Evolutionary conservation across 2,329 filamentous ascomycete genomes (phyloP).

Genomic region (Metarhizium sp.): DNA sequence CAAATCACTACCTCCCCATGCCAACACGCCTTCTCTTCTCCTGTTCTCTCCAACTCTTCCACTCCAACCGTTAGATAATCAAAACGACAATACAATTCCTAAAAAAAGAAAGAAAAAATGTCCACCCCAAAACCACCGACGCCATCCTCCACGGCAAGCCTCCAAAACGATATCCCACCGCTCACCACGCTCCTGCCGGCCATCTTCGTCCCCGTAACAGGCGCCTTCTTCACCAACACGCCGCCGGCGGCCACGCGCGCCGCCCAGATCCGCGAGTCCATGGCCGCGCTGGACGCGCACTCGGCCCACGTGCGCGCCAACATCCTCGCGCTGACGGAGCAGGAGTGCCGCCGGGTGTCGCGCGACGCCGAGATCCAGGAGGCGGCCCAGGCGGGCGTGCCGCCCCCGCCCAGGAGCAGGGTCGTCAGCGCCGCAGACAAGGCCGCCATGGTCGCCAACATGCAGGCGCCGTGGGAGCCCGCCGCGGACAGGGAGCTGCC

Average conservation of each 20-base stretch:
- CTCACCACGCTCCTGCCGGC: constrained; percentile 16
- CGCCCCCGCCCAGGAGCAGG: neutral
- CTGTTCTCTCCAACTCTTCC: too few species aligned
- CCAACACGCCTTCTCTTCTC: too few species aligned
- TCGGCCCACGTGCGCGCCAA: constrained; percentile 18
- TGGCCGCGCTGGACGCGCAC: constrained; percentile 17
- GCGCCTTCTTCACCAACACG: constrained; percentile 12
- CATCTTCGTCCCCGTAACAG: constrained; percentile 25
- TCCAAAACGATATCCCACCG: constrained; percentile 4
- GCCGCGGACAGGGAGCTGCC: neutral
- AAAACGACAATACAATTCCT: too few species aligned
- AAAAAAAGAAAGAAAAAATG: neutral
- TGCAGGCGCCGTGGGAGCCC: constrained; percentile 13
- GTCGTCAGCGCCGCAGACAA: constrained; percentile 1
- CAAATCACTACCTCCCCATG: too few species aligned
- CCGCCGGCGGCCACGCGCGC: constrained; percentile 8
- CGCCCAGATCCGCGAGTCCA: constrained; percentile 11
- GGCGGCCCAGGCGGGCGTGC: neutral
- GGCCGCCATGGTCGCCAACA: constrained; percentile 20
- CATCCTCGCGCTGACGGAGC: constrained; percentile 18
- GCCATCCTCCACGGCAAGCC: neutral
- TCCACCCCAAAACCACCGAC: too few species aligned
- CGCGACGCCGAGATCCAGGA: constrained; percentile 13
- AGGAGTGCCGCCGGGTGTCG: constrained; percentile 22
- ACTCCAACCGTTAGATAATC: too few species aligned